Percentiles rank a stretch among this genome's conserved stretches.
These are phyloP conservation scores for Berberis thunbergii DNA, from an alignment of 164 flowering plant species.

Conservation along the genomic window DNA sequence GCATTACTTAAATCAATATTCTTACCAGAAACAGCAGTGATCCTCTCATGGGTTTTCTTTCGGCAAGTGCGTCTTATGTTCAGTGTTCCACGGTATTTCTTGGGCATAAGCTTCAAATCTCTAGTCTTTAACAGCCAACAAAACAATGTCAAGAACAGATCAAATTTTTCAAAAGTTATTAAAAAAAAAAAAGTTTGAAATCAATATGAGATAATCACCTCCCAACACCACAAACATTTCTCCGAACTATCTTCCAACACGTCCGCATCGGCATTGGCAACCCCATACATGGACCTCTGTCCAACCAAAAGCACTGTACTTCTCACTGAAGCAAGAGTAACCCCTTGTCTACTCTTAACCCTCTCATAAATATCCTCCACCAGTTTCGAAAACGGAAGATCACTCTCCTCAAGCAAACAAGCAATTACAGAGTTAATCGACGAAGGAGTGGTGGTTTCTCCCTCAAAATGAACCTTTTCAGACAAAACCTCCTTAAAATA, in stretches of 20 bases:
- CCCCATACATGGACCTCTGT: slow-evolving; percentile 63
- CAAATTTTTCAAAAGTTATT: neutral
- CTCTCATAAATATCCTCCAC: slow-evolving; percentile 50
- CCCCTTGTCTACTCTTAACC: slow-evolving; percentile 28
- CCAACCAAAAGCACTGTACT: slow-evolving; percentile 54
- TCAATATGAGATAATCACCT: slow-evolving; percentile 36
- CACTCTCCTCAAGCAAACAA: slow-evolving; percentile 69
- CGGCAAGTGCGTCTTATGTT: slow-evolving; percentile 60
- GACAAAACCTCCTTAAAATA: slow-evolving; percentile 15
- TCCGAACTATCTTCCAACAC: slow-evolving; percentile 66
- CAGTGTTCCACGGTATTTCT: slow-evolving; percentile 28
- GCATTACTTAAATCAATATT: neutral
- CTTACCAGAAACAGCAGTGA: slow-evolving; percentile 61
- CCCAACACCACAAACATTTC: slow-evolving; percentile 92
- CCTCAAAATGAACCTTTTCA: slow-evolving; percentile 11
- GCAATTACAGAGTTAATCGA: slow-evolving; percentile 32
- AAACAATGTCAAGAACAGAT: neutral
- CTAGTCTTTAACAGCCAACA: slow-evolving; percentile 40
- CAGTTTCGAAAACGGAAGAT: slow-evolving; percentile 43
- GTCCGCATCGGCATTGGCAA: slow-evolving; percentile 62
- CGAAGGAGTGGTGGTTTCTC: neutral
- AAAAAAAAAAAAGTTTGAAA: neutral
- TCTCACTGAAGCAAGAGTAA: slow-evolving; percentile 46
- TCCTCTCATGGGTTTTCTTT: slow-evolving; percentile 77
- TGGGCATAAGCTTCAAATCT: slow-evolving; percentile 67